Conservation (phyloP, 73 alveolate genomes). For the Stentor coeruleus region DNA sequence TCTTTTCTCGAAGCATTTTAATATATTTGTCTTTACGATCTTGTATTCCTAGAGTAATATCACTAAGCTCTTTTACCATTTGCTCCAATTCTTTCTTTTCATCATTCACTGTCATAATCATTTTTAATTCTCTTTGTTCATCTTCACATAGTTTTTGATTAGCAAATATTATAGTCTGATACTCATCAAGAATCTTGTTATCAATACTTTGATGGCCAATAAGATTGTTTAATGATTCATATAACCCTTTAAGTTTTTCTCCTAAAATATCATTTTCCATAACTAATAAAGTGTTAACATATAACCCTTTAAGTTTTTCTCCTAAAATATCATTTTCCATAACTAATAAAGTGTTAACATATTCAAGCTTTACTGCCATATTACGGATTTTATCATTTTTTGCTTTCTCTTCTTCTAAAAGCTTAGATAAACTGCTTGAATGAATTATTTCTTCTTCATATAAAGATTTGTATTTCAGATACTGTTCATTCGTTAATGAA, state of each 20-base stretch:
- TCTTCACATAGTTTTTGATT: background rate
- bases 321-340: constrained; percentile 23
- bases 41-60: background rate
- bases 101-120: background rate
- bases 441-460: too few relatives aligned
- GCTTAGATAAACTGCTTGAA: too few relatives aligned
- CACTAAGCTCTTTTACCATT: background rate
- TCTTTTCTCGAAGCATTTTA: background rate
- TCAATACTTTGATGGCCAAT: background rate
- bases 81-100: background rate
- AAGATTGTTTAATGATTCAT: background rate
- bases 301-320: background rate
- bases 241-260: background rate
- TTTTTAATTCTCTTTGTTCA: background rate
- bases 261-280: constrained; percentile 29
- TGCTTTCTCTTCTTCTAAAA: constrained; percentile 38
- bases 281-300: constrained; percentile 34
- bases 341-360: constrained; percentile 31
- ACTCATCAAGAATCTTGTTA: background rate
- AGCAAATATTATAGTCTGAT: background rate
- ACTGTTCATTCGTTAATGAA: too few relatives aligned
- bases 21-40: background rate
- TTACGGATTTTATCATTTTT: constrained; percentile 45
- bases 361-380: constrained; percentile 39
- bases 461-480: too few relatives aligned